Base-by-base conservation (phyloP, 208 protist species). In the Trypanosoma scelopori region DNA sequence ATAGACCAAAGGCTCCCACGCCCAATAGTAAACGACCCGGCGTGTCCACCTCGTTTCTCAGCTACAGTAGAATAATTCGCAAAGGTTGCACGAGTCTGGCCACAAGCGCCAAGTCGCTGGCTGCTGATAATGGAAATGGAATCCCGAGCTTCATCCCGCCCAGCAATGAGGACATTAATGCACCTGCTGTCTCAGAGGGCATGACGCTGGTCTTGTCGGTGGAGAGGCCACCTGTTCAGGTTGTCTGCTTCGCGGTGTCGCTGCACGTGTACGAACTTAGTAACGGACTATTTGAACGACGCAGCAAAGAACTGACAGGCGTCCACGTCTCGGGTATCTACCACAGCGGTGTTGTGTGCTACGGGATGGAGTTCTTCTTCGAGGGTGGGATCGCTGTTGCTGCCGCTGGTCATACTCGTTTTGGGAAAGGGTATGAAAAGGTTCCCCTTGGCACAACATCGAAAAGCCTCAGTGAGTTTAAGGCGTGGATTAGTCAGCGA, bases 281-380 rank as follows among this genome's bases (percentile, higher is more conserved):
- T 4, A 42, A 71, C 37, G 95, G 95, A 3, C 32, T 97, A n/a
- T 50, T 97, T 20, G 62, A 64, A 27, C 55, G 58, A 42, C 69
- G 94, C 28, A 90, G 90, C 42, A 41, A 66, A 25, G 41, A 72
- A 1, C 25, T 98, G 0, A 45, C 90, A 4, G 93, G 92, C 1
- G 67, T 85, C 12, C 50, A 90, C 20, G 83, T 95, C 0, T 72
- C 90, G 13, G 96, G 87, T 16, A 72, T 98, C 22, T 98, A 87
- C 65, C 97, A 98, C 81, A 95, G 92, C 27, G 78, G 69, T 15
- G 72, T 98, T 9, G 91, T 97, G 5, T 91, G 88, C n/a, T 98
- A 93, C 71, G 93, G 86, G 2, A 69, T 81, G 30, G 95, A 98
- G 62, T 97, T 95, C 46, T 98, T 93, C 62, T 98, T 96, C 68